Percentiles rank a stretch among this genome's conserved stretches.
phyloP scores from a whole-genome alignment of 345 rosid genomes.

The Camelina hispida region DNA sequence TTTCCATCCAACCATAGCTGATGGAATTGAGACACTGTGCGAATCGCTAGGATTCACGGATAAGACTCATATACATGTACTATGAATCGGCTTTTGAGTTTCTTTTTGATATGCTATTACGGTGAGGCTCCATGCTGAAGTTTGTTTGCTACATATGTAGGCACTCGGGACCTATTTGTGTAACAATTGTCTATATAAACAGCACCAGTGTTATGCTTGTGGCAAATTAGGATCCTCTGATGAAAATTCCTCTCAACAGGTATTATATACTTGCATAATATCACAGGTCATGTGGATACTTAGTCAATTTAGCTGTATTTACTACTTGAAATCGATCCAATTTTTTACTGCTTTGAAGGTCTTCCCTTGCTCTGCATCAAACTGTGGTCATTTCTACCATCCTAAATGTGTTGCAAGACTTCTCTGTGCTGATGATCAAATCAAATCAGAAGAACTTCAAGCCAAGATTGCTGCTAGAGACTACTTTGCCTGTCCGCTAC shows the following conservation, averaged over 20 bases:
- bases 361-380: conserved; percentile 65
- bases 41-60: conserved; percentile 60
- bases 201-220: conserved; percentile 77
- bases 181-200: conserved; percentile 56
- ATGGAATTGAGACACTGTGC: conserved; percentile 50
- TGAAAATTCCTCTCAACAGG: conserved; percentile 58
- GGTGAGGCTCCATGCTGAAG: conserved; percentile 23
- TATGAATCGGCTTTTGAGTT: conserved; percentile 29
- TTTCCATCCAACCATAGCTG: conserved; percentile 62
- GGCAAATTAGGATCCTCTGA: conserved; percentile 70
- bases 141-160: conserved; percentile 47
- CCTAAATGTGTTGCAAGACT: conserved; percentile 66
- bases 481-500: conserved; percentile 66
- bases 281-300: conserved; percentile 9
- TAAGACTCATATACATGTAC: conserved; percentile 56
- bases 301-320: not conserved
- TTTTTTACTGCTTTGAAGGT: conserved; percentile 49
- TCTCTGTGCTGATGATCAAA: conserved; percentile 49
- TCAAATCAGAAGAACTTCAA: conserved; percentile 46
- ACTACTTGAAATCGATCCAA: conserved; percentile 4
- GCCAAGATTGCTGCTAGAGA: conserved; percentile 58
- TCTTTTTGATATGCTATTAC: conserved; percentile 18
- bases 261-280: conserved; percentile 34
- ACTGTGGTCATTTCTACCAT: conserved; percentile 80
- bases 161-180: conserved; percentile 56